phyloP scores from a whole-genome alignment of 192 early-diverging fungal genomes.

The Backusella psychrophila region DNA sequence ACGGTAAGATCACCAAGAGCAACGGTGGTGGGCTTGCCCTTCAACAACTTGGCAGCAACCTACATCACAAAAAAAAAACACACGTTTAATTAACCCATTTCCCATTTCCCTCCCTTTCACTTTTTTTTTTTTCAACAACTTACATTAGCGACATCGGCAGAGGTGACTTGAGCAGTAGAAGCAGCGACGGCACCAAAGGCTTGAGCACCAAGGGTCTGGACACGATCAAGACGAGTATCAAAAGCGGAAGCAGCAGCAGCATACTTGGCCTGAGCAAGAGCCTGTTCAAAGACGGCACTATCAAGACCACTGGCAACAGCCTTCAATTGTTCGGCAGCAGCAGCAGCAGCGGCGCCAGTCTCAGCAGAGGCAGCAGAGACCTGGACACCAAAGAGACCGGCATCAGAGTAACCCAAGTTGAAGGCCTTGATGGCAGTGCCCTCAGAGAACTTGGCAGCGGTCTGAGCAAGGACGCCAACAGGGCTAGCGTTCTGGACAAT shows the following conservation, averaged over 20 bases:
- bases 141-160: slow-evolving; percentile 62
- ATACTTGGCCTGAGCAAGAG: slow-evolving; percentile 64
- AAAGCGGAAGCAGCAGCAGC: slow-evolving; percentile 40
- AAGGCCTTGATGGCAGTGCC: slow-evolving; percentile 70
- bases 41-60: slow-evolving; percentile 60
- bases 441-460: slow-evolving; percentile 51
- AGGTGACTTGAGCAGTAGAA: slow-evolving; percentile 53
- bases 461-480: slow-evolving; percentile 62
- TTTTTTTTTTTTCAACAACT: slow-evolving; percentile 11
- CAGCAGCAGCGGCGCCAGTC: slow-evolving; percentile 58
- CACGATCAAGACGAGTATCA: slow-evolving; percentile 46
- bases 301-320: slow-evolving; percentile 46
- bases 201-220: slow-evolving; percentile 49
- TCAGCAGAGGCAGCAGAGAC: slow-evolving; percentile 59
- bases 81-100: background rate
- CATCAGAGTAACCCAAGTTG: slow-evolving; percentile 85
- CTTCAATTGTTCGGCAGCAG: slow-evolving; percentile 59
- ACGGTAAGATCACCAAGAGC: slow-evolving; percentile 68
- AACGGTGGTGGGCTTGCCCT: slow-evolving; percentile 75
- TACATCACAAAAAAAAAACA: slow-evolving; percentile 13
- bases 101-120: background rate
- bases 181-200: slow-evolving; percentile 39
- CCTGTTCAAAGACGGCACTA: slow-evolving; percentile 59
- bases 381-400: slow-evolving; percentile 86
- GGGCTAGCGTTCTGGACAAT: slow-evolving; percentile 63